A percentile compares a stretch with the other conserved stretches of the same genome.
Evolutionary conservation across 306 rosid species (phyloP).

Genomic region (Trifolium subterraneum): DNA sequence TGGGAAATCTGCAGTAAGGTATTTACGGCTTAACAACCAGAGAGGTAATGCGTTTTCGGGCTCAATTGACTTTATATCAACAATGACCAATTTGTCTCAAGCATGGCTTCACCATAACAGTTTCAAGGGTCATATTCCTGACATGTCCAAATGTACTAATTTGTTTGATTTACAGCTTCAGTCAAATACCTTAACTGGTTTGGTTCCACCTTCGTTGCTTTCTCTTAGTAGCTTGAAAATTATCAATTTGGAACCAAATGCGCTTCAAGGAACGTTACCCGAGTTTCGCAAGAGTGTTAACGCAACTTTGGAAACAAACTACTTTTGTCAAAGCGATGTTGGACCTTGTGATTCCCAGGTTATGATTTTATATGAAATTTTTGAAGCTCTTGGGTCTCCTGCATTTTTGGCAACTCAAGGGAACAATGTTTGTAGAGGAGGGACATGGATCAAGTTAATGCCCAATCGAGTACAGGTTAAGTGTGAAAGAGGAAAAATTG

Average conservation of each 20-base stretch:
- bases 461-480: background rate
- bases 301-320: slow-evolving; percentile 48
- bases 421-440: background rate
- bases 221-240: slow-evolving; percentile 45
- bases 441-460: too few relatives aligned
- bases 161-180: background rate
- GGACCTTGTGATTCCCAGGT: slow-evolving; percentile 7
- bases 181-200: slow-evolving; percentile 40
- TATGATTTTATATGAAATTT: slow-evolving; percentile 2
- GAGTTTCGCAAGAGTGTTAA: slow-evolving; percentile 47
- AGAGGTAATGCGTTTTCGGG: background rate
- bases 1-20: background rate
- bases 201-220: slow-evolving; percentile 60
- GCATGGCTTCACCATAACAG: background rate
- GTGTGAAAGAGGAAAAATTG: background rate
- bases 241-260: slow-evolving; percentile 63
- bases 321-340: slow-evolving; percentile 66
- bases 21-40: background rate
- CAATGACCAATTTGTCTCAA: background rate
- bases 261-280: slow-evolving; percentile 72
- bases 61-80: background rate
- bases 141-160: background rate
- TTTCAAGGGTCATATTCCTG: background rate
- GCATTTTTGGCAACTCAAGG: background rate
- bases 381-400: background rate